A percentile compares a stretch with the other conserved stretches of the same genome.
These are phyloP conservation scores for Puccinellia tenuiflora DNA, from an alignment of 176 grass and related monocot genomes.

Conservation along the genomic window DNA sequence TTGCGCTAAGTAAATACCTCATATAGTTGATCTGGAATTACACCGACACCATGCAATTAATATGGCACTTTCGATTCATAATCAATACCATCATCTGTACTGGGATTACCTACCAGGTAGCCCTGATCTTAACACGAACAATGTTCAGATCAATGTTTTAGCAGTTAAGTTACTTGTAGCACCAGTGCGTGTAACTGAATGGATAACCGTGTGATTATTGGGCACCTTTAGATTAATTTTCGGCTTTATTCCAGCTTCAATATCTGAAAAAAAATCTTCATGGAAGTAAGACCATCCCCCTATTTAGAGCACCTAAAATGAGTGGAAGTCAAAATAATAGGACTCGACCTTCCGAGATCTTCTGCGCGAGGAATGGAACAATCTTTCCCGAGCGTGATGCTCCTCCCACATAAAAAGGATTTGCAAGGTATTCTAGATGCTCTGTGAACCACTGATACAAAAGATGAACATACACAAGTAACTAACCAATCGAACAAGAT, in stretches of 20 bases:
- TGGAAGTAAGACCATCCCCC: background rate
- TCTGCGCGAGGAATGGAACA: too few relatives aligned
- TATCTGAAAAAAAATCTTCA: background rate
- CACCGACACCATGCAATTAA: slow-evolving; percentile 37
- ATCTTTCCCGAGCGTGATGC: too few relatives aligned
- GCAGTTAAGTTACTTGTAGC: too few relatives aligned
- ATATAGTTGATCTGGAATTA: slow-evolving; percentile 50
- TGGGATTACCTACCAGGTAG: slow-evolving; percentile 39
- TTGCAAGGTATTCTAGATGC: too few relatives aligned
- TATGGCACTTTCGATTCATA: slow-evolving; percentile 14
- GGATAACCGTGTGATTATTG: background rate
- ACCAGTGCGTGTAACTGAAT: too few relatives aligned
- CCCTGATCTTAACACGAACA: slow-evolving; percentile 11
- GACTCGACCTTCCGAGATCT: too few relatives aligned
- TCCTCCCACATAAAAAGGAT: too few relatives aligned
- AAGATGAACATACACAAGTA: too few relatives aligned
- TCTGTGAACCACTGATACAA: too few relatives aligned
- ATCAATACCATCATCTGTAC: slow-evolving; percentile 2
- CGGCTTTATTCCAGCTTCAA: background rate
- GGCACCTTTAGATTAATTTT: background rate
- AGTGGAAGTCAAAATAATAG: too few relatives aligned
- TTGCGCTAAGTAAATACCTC: slow-evolving; percentile 33
- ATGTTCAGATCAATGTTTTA: background rate
- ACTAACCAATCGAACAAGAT: too few relatives aligned
- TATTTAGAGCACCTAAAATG: too few relatives aligned